Conservation (phyloP, 805 yeast genomes). For the Metschnikowia corniflorae region DNA sequence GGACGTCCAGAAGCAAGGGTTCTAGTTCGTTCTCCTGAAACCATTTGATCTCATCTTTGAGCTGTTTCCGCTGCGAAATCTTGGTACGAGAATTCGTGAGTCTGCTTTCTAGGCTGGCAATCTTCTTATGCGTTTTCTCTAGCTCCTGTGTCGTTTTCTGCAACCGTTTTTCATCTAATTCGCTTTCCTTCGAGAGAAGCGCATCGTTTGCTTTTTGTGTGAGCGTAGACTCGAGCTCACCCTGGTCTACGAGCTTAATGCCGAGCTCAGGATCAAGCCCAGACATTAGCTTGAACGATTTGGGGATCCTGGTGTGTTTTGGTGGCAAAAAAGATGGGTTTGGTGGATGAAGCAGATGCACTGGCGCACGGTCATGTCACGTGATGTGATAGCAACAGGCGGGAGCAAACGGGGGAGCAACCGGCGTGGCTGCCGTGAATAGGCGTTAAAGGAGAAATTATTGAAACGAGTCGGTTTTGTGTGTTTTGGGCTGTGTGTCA, state of each 20-base stretch:
- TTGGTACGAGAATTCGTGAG: conserved; percentile 52
- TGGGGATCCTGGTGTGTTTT: too few species aligned
- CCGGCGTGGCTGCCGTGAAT: too few species aligned
- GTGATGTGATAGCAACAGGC: too few species aligned
- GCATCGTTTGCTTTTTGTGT: conserved; percentile 65
- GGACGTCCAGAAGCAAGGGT: conserved; percentile 56
- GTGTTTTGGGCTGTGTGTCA: too few species aligned
- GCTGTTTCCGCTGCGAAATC: conserved; percentile 58
- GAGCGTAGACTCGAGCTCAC: conserved; percentile 68
- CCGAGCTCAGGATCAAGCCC: conserved; percentile 1
- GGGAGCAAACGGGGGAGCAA: too few species aligned
- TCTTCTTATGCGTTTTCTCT: conserved; percentile 40
- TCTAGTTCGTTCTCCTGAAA: conserved; percentile 49
- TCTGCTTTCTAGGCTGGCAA: conserved; percentile 46
- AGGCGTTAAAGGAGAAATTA: too few species aligned
- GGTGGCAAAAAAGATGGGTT: not conserved
- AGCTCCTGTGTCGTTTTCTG: conserved; percentile 56
- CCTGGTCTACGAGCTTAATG: conserved; percentile 65
- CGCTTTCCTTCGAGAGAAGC: conserved; percentile 59
- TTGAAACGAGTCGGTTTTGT: too few species aligned
- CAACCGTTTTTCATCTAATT: conserved; percentile 72
- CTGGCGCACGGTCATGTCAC: not conserved
- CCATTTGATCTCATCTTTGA: conserved; percentile 52
- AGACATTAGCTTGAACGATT: too few species aligned
- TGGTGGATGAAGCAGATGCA: not conserved